Evolutionary conservation across 2,329 filamentous ascomycete genomes (phyloP), one percentile per base, ranked within the genome.

Genomic region (Hortaea sp.): DNA sequence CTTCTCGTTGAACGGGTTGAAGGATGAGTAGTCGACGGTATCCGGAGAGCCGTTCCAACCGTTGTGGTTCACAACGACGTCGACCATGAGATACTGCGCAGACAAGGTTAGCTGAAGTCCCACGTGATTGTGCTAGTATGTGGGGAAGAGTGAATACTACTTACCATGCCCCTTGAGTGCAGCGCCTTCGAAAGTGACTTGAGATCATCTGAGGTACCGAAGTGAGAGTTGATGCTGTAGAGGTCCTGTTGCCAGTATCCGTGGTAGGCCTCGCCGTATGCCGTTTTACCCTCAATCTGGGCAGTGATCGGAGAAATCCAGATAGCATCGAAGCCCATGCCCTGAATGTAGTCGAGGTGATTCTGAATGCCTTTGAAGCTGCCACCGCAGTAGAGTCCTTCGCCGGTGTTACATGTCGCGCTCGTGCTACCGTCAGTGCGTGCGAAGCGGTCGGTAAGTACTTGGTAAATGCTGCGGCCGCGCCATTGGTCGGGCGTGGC

Each of bases 321-420:
- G 35, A 57, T 48, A 37, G 54, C 55, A 41, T 60, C 57, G 48
- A 59, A 60, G 31, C 54, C 57, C 75, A 57, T 55, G 40, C 71
- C 71, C 56, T 77, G 69, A 58, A 82, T 81, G 58, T 82, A 82
- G 60, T 81, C 78, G 37, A 82, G 70, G 50, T 77, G 71, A 49
- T 75, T 70, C 53, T 74, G 69, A 29, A 83, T 68, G 5, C 80
- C 80, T 44, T 67, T 62, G 57, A 75, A 84, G 1, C 75, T 78
- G 11, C 80, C 80, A 37, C 78, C 78, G 53, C 80, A 83, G 61
- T 81, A 82, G 28, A 60, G 46, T 2, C 58, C 47, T n/a, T 57
- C 49, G 3, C 42, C 50, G 7, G 62, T 62, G 43, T 66, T 58
- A 48, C 67, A 70, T 7, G 57, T 42, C 5, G 66, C 63, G 3